phyloP scores from a whole-genome alignment of 108 stramenopile genomes.

The Pseudonitzschia pungens region DNA sequence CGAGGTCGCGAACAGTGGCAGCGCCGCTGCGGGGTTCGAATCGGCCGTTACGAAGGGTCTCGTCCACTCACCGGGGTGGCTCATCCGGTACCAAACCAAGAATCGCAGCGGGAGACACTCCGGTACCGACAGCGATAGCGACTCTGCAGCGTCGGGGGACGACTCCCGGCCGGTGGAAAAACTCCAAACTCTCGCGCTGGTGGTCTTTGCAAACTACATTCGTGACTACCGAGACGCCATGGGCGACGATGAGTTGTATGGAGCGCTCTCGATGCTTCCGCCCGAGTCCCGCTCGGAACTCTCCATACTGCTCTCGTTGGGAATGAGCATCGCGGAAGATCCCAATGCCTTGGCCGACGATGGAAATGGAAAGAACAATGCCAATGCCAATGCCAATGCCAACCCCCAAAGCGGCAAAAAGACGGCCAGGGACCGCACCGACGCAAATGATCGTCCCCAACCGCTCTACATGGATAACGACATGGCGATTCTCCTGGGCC shows the following conservation, averaged over 20 bases:
- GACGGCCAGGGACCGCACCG: neutral
- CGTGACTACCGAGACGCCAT: conserved; percentile 27
- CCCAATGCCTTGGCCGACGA: neutral
- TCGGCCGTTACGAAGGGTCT: neutral
- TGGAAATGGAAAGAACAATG: too few species aligned
- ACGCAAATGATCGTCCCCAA: neutral
- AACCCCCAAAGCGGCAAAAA: neutral
- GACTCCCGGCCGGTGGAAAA: neutral
- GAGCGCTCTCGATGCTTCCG: conserved; percentile 22
- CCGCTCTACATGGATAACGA: conserved; percentile 11
- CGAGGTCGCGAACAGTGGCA: too few species aligned
- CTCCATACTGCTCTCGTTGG: conserved; percentile 18
- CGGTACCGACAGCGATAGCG: neutral
- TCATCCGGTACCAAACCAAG: conserved; percentile 9
- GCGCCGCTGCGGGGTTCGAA: neutral
- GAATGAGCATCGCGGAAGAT: neutral
- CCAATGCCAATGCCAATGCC: neutral
- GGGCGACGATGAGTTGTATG: conserved; percentile 26
- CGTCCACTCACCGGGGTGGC: conserved; percentile 19
- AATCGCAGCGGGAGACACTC: too few species aligned
- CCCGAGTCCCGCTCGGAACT: conserved; percentile 19
- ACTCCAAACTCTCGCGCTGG: conserved; percentile 8
- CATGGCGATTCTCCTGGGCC: conserved; percentile 24
- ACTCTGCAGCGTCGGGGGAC: neutral
- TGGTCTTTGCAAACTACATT: conserved; percentile 20